Percentiles rank a stretch among this genome's conserved stretches.
Conservation (phyloP, 176 grass and related monocot species). For the Alloteropsis semialata region DNA sequence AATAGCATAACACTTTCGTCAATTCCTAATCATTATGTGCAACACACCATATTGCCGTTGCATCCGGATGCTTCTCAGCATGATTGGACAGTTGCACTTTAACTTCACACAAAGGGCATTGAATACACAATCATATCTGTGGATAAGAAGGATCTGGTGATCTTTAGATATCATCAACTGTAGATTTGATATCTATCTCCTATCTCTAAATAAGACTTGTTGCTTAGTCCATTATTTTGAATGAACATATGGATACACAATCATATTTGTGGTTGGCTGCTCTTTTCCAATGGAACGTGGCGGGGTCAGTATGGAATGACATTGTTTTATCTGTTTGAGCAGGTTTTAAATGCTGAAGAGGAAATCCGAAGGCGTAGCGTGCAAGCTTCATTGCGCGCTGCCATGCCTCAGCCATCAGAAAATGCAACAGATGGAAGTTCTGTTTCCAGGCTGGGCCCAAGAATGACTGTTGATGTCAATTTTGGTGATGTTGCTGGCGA, state of each 20-base stretch:
- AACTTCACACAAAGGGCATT: neutral
- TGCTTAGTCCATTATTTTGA: neutral
- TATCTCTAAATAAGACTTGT: neutral
- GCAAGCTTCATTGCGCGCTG: constrained; percentile 35
- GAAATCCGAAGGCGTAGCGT: constrained; percentile 72
- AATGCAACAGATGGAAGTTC: constrained; percentile 44
- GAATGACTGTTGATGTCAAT: constrained; percentile 79
- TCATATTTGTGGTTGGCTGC: neutral
- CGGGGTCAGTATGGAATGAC: neutral
- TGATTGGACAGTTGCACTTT: neutral
- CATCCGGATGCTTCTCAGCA: neutral
- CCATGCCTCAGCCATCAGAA: constrained; percentile 57
- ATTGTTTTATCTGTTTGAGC: constrained; percentile 30
- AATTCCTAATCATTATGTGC: neutral
- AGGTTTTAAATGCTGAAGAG: constrained; percentile 94
- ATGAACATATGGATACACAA: neutral
- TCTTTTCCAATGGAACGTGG: neutral
- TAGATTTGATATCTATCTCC: neutral
- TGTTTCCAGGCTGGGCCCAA: constrained; percentile 48
- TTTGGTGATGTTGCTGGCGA: constrained; percentile 78
- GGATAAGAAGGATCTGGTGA: neutral
- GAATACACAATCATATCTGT: constrained; percentile 1
- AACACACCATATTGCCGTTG: neutral
- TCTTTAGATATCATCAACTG: neutral
- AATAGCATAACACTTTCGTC: no score